Percentiles rank a stretch among this genome's conserved stretches.
Conservation (phyloP, 495 filamentous ascomycete genomes). For the Cercophora scortea region DNA sequence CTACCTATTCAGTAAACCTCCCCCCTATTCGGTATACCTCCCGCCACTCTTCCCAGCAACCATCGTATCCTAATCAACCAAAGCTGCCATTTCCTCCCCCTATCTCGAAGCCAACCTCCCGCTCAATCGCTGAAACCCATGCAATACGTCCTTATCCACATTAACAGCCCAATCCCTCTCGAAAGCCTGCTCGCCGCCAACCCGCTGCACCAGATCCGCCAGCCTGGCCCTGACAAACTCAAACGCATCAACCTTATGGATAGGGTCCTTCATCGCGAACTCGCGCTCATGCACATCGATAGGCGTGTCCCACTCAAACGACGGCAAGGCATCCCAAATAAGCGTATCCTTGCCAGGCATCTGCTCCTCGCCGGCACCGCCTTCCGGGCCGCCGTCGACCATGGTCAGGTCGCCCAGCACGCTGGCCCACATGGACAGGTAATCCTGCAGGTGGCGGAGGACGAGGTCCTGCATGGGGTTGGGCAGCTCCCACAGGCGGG, state of each 20-base stretch:
- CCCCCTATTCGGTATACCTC: too few species aligned
- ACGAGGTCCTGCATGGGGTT: constrained; percentile 42
- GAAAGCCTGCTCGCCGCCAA: constrained; percentile 68
- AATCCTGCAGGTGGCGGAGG: constrained; percentile 42
- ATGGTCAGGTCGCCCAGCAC: constrained; percentile 34
- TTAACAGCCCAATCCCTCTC: constrained; percentile 74
- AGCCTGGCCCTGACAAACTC: constrained; percentile 63
- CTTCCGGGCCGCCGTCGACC: constrained; percentile 13
- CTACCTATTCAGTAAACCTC: too few species aligned
- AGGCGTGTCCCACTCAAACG: constrained; percentile 61
- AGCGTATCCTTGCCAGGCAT: constrained; percentile 30
- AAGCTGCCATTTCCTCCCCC: too few species aligned
- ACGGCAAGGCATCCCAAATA: constrained; percentile 62
- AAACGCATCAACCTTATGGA: constrained; percentile 62
- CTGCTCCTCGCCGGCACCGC: background rate
- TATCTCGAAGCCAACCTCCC: background rate
- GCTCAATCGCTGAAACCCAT: constrained; percentile 46
- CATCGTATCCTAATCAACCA: too few species aligned
- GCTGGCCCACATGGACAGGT: constrained; percentile 45
- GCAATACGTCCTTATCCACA: constrained; percentile 75
- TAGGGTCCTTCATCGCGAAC: constrained; percentile 55
- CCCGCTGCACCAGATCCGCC: constrained; percentile 52
- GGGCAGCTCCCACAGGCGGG: constrained; percentile 63
- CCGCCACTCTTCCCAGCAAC: too few species aligned
- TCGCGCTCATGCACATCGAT: constrained; percentile 42